Base-by-base conservation (phyloP, 805 yeast species). In the Zygosaccharomyces pseudorouxii region DNA sequence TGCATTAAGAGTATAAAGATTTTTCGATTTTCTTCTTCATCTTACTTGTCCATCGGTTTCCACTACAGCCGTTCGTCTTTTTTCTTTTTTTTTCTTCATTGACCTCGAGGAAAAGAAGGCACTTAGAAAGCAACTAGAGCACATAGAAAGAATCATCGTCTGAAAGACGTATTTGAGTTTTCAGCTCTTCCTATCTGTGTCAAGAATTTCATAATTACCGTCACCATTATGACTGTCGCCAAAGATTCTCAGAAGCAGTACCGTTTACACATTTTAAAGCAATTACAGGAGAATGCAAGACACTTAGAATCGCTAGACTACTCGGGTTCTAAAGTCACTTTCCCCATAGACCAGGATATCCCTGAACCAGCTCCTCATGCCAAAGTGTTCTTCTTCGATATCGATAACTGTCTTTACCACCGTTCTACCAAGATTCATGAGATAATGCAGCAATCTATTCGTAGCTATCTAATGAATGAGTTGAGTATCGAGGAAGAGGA, bases 381-480 rank as follows among this genome's bases (percentile, higher is more conserved):
- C 18, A 68, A 60, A 20, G 70, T 74, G 12, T 87, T 93, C 69
- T 89, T 82, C 68, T 92, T 92, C 60, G 99, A 92, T 65, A 89
- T 92, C 47, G 99, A 92, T 71, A 92, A 92, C 66, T 89, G 97
- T 65, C 75, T 92, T 27, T 92, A 92, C 69, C 76, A 78, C 46
- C 72, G 89, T 49, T 81, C 89, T 1, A 78, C 86, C 20, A 75
- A 76, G 64, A 86, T 92, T 57, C 95, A 85, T 59, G 93, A 86
- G 56, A 63, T 88, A 67, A 92, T 92, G 97, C 95, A 86, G 60
- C 81, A 78, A 14, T 82, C 82, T 52, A 92, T 93, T 57, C 92
- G 87, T 55, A 71, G 83, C 41, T 92, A 85, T 68, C 89, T 93
- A 71, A 84, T 81, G 58, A 75, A 76, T 47, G 74, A 76, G 42